Conservation (phyloP, 169 alveolate species). For the Amoebophrya sp. region DNA sequence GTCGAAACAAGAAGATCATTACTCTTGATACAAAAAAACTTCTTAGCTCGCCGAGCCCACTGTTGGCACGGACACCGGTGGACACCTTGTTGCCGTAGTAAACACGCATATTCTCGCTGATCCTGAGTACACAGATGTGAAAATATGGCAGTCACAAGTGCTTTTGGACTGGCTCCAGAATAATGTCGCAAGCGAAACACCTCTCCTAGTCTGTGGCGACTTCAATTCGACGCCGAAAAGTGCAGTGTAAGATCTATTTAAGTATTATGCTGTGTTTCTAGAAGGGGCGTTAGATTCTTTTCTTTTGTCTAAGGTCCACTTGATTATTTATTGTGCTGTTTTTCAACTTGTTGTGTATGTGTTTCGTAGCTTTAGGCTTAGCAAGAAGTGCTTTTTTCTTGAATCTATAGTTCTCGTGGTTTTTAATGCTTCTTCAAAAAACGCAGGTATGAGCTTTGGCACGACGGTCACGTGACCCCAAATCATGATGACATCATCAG, state of each 20-base stretch:
- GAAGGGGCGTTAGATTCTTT: too few species aligned
- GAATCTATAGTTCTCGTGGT: too few species aligned
- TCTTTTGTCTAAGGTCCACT: too few species aligned
- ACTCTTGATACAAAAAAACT: too few species aligned
- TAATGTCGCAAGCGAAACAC: slow-evolving; percentile 53
- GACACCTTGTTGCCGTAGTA: slow-evolving; percentile 52
- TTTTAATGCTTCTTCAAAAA: too few species aligned
- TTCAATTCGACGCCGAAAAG: slow-evolving; percentile 62
- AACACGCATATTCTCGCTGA: slow-evolving; percentile 64
- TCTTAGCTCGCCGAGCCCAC: too few species aligned
- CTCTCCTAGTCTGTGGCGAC: slow-evolving; percentile 62
- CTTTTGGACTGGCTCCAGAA: slow-evolving; percentile 51
- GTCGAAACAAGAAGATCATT: too few species aligned
- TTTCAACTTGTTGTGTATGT: too few species aligned
- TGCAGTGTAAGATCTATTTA: slow-evolving; percentile 58
- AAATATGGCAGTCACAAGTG: slow-evolving; percentile 57
- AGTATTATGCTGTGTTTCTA: too few species aligned
- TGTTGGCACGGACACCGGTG: slow-evolving; percentile 24
- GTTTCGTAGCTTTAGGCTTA: too few species aligned
- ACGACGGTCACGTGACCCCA: not conserved
- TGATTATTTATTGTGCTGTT: too few species aligned
- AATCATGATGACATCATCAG: not conserved
- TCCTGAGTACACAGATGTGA: slow-evolving; percentile 62
- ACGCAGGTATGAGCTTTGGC: not conserved
- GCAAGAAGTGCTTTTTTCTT: too few species aligned